Percentiles rank a stretch among this genome's conserved stretches.
These are phyloP conservation scores for Plectosphaerella sp. DNA, from an alignment of 2,329 filamentous ascomycete genomes.

Conservation along the genomic window DNA sequence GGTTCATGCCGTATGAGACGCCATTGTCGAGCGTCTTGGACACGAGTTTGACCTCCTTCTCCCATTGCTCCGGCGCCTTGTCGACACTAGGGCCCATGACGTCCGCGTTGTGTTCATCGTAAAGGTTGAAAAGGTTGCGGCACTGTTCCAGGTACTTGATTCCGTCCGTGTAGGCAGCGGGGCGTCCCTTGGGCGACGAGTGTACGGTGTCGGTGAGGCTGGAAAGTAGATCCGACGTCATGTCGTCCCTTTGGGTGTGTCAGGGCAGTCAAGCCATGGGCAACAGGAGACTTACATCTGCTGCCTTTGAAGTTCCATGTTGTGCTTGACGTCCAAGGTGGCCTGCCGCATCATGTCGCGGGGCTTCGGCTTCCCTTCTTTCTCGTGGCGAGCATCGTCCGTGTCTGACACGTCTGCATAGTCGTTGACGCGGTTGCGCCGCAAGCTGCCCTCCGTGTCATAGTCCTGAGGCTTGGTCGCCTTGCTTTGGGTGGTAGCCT, in stretches of 20 bases:
- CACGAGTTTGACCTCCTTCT: conserved; percentile 24
- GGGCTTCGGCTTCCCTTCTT: too few species aligned
- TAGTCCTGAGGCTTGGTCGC: too few species aligned
- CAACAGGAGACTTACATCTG: not conserved
- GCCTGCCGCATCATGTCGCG: too few species aligned
- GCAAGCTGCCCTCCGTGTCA: too few species aligned
- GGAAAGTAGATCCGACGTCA: not conserved
- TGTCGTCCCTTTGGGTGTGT: not conserved
- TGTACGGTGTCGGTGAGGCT: not conserved
- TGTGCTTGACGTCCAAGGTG: too few species aligned
- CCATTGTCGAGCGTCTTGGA: conserved; percentile 20
- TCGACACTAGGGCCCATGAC: not conserved
- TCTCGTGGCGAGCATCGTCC: too few species aligned
- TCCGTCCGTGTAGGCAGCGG: not conserved
- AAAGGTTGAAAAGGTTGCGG: not conserved
- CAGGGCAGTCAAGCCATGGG: not conserved
- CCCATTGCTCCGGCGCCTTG: conserved; percentile 15
- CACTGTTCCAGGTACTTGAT: not conserved
- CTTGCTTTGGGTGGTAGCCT: too few species aligned
- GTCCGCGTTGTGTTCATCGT: not conserved
- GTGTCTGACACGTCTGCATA: too few species aligned
- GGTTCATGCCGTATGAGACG: conserved; percentile 15
- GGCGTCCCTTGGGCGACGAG: not conserved
- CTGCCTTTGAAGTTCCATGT: not conserved
- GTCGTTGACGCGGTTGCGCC: too few species aligned